phyloP scores from a whole-genome alignment of 805 yeast species.

The Myxozyma mucilagina region DNA sequence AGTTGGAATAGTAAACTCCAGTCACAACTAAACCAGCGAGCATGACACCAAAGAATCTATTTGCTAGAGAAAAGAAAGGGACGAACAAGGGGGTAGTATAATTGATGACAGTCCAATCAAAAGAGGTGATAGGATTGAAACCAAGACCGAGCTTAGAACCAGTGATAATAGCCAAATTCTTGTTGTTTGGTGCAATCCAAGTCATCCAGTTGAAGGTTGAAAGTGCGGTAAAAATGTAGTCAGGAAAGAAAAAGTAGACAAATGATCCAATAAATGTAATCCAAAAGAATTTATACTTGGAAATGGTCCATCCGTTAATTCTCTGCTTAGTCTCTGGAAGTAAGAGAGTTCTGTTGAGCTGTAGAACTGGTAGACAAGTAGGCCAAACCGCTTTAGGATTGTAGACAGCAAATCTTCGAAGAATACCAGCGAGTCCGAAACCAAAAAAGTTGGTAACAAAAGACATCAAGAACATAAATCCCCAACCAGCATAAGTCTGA shows the following conservation, averaged over 20 bases:
- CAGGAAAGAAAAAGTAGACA: constrained; percentile 62
- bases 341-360: constrained; percentile 50
- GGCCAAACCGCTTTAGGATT: constrained; percentile 70
- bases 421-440: constrained; percentile 64
- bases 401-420: constrained; percentile 59
- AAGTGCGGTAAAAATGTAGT: constrained; percentile 57
- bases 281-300: constrained; percentile 52
- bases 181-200: constrained; percentile 61
- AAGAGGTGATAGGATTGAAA: constrained; percentile 58
- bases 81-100: constrained; percentile 17
- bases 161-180: constrained; percentile 60
- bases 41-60: constrained; percentile 11
- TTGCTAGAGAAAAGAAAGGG: constrained; percentile 19
- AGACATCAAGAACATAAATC: constrained; percentile 18
- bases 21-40: constrained; percentile 11
- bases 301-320: constrained; percentile 58
- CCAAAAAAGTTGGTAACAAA: constrained; percentile 57
- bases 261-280: constrained; percentile 45
- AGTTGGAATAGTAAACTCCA: constrained; percentile 18
- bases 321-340: constrained; percentile 13
- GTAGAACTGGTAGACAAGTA: constrained; percentile 56
- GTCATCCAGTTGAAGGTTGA: constrained; percentile 60
- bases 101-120: constrained; percentile 53
- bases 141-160: constrained; percentile 68
- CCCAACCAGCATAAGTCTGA: constrained; percentile 12